Evolutionary conservation across 768 basidiomycete species (phyloP).

Genomic region (Rhodotorula toruloides): DNA sequence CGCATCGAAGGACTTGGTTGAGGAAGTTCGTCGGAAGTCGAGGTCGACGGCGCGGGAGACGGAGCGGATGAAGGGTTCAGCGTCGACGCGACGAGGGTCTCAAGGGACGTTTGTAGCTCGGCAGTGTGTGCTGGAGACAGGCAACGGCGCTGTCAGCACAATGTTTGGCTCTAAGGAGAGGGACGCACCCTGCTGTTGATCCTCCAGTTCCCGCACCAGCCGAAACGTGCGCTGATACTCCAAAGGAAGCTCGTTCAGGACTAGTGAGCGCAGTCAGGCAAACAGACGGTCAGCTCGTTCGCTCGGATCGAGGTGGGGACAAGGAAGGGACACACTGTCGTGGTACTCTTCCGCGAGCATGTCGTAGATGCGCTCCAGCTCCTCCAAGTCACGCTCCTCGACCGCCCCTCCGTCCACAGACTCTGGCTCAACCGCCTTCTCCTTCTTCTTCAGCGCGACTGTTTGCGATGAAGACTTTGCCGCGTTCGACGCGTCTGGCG

Average conservation of each 20-base stretch:
- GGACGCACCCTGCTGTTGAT: slow-evolving; percentile 57
- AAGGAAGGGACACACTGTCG: slow-evolving; percentile 56
- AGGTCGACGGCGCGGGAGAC: neutral
- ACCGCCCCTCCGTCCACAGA: slow-evolving; percentile 18
- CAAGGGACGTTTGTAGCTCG: neutral
- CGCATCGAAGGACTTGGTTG: neutral
- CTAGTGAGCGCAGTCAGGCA: no score
- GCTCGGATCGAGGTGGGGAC: neutral
- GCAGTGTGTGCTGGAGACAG: neutral
- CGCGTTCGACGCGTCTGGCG: no score
- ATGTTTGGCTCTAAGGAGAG: neutral
- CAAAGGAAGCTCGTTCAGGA: slow-evolving; percentile 71
- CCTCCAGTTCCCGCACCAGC: slow-evolving; percentile 67
- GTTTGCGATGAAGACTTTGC: no score
- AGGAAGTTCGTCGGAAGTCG: neutral
- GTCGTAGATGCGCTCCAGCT: slow-evolving; percentile 71
- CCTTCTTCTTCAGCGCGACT: no score
- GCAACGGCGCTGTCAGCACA: neutral
- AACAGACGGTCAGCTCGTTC: no score
- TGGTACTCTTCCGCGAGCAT: slow-evolving; percentile 53
- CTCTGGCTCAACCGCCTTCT: neutral
- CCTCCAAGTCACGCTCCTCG: slow-evolving; percentile 52
- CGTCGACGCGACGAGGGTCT: neutral
- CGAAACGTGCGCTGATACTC: slow-evolving; percentile 66
- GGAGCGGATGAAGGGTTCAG: neutral